A percentile compares a stretch with the other conserved stretches of the same genome.
phyloP scores from a whole-genome alignment of 2,329 filamentous ascomycete species.

The Domatiomyces globalis region DNA sequence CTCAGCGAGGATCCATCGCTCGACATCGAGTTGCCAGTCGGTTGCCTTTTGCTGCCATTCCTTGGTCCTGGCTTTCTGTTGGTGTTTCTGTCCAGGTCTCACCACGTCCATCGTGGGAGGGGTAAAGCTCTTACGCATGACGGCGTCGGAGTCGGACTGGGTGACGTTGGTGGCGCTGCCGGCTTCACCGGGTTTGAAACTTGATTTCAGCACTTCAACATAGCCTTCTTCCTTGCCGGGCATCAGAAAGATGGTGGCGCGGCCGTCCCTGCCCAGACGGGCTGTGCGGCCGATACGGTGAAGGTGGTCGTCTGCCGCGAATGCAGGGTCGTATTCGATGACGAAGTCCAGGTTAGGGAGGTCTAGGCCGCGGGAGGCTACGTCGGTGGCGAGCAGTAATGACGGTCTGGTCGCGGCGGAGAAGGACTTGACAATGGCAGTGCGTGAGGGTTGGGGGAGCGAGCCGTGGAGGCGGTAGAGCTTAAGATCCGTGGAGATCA shows the following conservation, averaged over 20 bases:
- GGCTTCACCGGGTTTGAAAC: constrained; percentile 35
- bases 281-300: constrained; percentile 92
- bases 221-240: constrained; percentile 90
- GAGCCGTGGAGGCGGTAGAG: constrained; percentile 85
- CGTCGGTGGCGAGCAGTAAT: constrained; percentile 84
- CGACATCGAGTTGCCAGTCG: constrained; percentile 51
- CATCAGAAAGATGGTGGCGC: constrained; percentile 76
- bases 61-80: constrained; percentile 23
- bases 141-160: constrained; percentile 49
- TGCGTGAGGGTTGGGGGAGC: constrained; percentile 72
- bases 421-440: constrained; percentile 71
- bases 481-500: constrained; percentile 44
- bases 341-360: constrained; percentile 89
- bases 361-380: constrained; percentile 88
- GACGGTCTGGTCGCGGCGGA: constrained; percentile 57
- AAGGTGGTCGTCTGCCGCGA: constrained; percentile 82
- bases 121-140: constrained; percentile 52
- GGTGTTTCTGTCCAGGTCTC: background rate
- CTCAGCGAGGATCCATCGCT: constrained; percentile 51
- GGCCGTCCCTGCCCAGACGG: constrained; percentile 74
- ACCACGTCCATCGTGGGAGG: constrained; percentile 26
- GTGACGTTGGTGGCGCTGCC: constrained; percentile 48
- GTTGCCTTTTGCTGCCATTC: constrained; percentile 55
- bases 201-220: constrained; percentile 59
- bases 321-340: constrained; percentile 90